phyloP scores from a whole-genome alignment of 495 filamentous ascomycete genomes.

The Stereocaulon alpinum region DNA sequence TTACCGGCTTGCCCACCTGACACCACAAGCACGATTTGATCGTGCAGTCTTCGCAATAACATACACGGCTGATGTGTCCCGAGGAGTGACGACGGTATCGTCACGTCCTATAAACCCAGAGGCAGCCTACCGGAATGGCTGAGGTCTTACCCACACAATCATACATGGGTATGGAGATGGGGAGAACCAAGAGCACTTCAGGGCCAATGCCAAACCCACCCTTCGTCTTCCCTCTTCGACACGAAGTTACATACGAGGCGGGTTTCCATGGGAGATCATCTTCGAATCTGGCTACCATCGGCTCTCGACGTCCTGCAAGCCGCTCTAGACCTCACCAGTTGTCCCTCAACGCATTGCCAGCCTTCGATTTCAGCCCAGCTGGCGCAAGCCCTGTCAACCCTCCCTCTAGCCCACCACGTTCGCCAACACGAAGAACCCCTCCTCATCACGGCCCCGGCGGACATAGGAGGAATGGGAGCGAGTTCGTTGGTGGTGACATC shows the following conservation, averaged over 20 bases:
- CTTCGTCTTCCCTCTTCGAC: constrained; percentile 55
- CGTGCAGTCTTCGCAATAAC: not conserved
- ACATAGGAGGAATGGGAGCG: constrained; percentile 67
- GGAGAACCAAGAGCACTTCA: not conserved
- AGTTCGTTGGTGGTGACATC: constrained; percentile 72
- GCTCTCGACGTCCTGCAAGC: constrained; percentile 6
- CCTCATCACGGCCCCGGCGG: constrained; percentile 25
- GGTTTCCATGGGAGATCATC: not conserved
- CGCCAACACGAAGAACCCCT: constrained; percentile 20
- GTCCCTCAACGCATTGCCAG: constrained; percentile 25
- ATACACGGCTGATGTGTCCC: not conserved
- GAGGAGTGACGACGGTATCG: not conserved
- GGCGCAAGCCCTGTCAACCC: constrained; percentile 7
- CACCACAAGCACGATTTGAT: not conserved
- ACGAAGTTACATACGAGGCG: constrained; percentile 22
- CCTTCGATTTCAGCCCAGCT: constrained; percentile 25
- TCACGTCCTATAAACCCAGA: not conserved
- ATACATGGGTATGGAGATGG: constrained; percentile 13
- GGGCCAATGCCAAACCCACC: constrained; percentile 55
- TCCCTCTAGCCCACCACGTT: constrained; percentile 27
- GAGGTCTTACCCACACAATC: constrained; percentile 15
- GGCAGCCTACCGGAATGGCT: constrained; percentile 8
- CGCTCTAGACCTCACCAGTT: constrained; percentile 18
- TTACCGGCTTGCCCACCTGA: not conserved
- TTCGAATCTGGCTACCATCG: not conserved